Evolutionary conservation across 495 filamentous ascomycete genomes (phyloP).

Genomic region (Aspergillus indologenus): DNA sequence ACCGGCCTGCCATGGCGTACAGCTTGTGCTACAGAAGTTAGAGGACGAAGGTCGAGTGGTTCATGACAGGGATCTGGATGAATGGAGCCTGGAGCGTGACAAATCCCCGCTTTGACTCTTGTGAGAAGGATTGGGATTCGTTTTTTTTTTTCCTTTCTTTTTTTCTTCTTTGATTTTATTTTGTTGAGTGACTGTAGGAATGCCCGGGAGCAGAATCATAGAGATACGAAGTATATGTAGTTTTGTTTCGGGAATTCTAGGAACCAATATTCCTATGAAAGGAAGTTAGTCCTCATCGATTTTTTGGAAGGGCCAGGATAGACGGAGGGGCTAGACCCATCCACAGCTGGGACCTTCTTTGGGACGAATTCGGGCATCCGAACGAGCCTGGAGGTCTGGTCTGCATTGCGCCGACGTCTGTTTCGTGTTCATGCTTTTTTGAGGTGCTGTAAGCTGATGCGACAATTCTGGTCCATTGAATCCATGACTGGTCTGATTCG

Average conservation of each 20-base stretch:
- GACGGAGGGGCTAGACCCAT: not conserved
- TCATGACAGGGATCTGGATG: slow-evolving; percentile 43
- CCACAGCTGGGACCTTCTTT: not conserved
- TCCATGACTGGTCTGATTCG: not conserved
- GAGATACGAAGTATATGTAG: not conserved
- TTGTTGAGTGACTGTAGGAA: not conserved
- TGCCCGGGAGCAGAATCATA: not conserved
- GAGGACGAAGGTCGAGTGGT: slow-evolving; percentile 61
- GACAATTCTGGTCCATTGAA: not conserved
- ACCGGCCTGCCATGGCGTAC: slow-evolving; percentile 64
- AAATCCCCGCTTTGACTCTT: slow-evolving; percentile 30
- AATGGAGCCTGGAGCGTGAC: slow-evolving; percentile 48
- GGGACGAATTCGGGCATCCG: not conserved
- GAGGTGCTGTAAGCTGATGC: not conserved
- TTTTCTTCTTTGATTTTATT: no score
- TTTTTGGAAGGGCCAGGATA: no score
- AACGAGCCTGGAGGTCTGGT: not conserved
- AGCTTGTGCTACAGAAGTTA: slow-evolving; percentile 60
- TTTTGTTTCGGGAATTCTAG: not conserved
- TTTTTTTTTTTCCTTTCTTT: no score
- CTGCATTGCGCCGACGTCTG: not conserved
- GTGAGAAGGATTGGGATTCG: not conserved
- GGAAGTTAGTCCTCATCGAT: not conserved
- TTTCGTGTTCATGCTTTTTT: not conserved
- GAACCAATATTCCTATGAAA: not conserved